Conservation (phyloP, 352 stramenopile genomes). For the Phytophthora ohioensis region DNA sequence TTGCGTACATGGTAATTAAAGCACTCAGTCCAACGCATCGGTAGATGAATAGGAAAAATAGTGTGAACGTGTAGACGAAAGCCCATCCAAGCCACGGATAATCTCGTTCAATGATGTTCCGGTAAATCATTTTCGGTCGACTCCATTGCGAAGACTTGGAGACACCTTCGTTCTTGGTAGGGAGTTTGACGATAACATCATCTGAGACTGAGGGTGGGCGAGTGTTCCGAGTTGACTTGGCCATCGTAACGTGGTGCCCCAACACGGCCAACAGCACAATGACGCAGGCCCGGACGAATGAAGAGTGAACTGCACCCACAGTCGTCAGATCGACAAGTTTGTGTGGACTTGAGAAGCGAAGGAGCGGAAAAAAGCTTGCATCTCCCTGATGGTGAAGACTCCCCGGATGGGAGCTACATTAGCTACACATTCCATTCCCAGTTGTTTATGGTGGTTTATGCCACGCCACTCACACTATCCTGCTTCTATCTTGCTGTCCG, state of each 20-base stretch:
- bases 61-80: constrained; percentile 30
- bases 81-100: constrained; percentile 45
- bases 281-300: neutral
- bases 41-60: constrained; percentile 42
- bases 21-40: constrained; percentile 24
- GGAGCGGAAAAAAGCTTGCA: too few species aligned
- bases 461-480: too few species aligned
- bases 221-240: neutral
- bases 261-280: constrained; percentile 1
- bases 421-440: too few species aligned
- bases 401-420: too few species aligned
- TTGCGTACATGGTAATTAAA: constrained; percentile 38
- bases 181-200: neutral
- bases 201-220: neutral
- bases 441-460: too few species aligned
- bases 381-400: too few species aligned
- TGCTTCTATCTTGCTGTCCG: too few species aligned
- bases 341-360: too few species aligned
- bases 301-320: neutral
- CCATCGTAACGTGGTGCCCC: neutral
- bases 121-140: neutral
- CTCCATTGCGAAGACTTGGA: neutral
- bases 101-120: neutral
- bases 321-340: neutral
- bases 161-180: neutral